Evolutionary conservation across 345 rosid species (phyloP).

Genomic region (Citrus sp.): DNA sequence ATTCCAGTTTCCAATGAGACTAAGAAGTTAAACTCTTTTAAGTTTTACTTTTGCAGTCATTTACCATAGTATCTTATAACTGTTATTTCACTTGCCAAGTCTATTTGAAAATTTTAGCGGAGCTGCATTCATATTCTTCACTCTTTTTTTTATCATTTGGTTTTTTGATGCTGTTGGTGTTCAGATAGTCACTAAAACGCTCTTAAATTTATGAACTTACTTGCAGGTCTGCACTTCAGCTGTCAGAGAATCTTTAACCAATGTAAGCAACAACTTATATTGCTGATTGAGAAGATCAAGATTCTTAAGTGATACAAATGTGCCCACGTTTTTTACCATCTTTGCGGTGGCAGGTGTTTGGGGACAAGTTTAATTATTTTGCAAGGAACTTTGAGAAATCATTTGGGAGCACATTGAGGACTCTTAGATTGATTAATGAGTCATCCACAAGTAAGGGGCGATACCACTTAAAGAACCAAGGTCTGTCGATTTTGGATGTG

Average conservation of each 20-base stretch:
- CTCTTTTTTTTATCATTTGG: neutral
- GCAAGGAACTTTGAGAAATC: conserved; percentile 73
- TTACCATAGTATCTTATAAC: neutral
- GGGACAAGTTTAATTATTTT: conserved; percentile 62
- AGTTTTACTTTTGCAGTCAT: too few relatives aligned
- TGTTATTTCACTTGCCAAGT: neutral
- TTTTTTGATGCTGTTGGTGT: neutral
- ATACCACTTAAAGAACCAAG: conserved; percentile 16
- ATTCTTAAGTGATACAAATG: conserved; percentile 18
- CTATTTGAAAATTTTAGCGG: neutral
- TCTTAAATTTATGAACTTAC: conserved; percentile 11
- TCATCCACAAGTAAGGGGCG: conserved; percentile 30
- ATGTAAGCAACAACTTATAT: conserved; percentile 62
- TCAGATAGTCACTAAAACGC: neutral
- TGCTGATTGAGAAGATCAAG: conserved; percentile 24
- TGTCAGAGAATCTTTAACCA: conserved; percentile 81
- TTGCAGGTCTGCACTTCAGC: conserved; percentile 83
- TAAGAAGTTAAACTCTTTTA: neutral
- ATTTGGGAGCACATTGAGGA: conserved; percentile 77
- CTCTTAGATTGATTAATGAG: conserved; percentile 64
- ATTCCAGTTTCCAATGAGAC: neutral
- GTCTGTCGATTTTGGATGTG: conserved; percentile 23
- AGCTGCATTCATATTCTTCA: neutral
- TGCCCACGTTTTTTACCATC: conserved; percentile 21
- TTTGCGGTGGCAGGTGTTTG: conserved; percentile 61